Base-by-base conservation (phyloP, 345 rosid genomes). In the Turnera subulata region DNA sequence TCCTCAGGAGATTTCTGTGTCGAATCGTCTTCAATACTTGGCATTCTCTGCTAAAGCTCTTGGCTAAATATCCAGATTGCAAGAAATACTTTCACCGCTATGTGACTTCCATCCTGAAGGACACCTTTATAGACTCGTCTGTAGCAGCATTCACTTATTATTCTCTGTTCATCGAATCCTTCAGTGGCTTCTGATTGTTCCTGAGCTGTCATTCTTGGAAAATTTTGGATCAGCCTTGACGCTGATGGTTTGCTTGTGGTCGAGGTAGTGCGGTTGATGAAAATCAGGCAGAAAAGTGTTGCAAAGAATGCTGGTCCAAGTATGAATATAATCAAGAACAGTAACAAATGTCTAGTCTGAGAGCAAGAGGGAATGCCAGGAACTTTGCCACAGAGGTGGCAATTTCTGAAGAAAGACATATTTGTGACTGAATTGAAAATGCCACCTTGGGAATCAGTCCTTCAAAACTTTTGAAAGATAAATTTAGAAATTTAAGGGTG, bases 1-100 rank as follows among this genome's bases (percentile, higher is more conserved):
- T 83, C 55, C 81, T 68, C 43, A 80, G 78, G 43, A 83, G 69
- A 65, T 83, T 78, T 43, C 82, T 63, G 61, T 83, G 89, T 37
- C 85, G 62, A 43, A 83, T 80, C 68, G 80, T 73, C 67, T 78
- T 80, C 50, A 83, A 64, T 4, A 76, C 82, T 67, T 80, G 80
- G 46, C 85, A 78, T 76, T 83, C 83, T 54, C 85, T 72, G 68
- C 66, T 73, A 53, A 83, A 83, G 55, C 82, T 83, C 76, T 76
- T 80, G 21, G 74, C 67, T 47, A 75, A 74, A 46, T 80, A 76
- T 29, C 80, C 81, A 1, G 78, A 53, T 62, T 76, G 85, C n/a
- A 17, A 66, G 66, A 25, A 78, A 52, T 5, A 83, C 80, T 61
- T 80, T 83, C 17, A 83, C 80, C 16, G 85, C 85, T 35, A 83